These are phyloP conservation scores for Picochlorum sp. DNA, from an alignment of 139 green algal species.

Conservation along the genomic window DNA sequence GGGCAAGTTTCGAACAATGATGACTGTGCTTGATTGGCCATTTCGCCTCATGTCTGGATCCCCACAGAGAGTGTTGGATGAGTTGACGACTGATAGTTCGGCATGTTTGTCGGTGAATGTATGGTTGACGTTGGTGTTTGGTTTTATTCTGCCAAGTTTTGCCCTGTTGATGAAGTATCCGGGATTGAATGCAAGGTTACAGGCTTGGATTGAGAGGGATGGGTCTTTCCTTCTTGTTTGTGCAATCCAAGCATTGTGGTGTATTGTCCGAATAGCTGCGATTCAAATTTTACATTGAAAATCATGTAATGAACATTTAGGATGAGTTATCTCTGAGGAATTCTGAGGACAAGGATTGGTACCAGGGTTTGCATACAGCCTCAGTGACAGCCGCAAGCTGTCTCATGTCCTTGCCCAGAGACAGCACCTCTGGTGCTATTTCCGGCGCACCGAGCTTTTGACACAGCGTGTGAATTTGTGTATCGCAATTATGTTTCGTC, in stretches of 20 bases:
- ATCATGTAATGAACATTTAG: too few relatives aligned
- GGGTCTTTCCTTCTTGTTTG: background rate
- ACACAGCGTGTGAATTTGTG: background rate
- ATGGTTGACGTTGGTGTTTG: conserved; percentile 1
- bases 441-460: background rate
- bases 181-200: background rate
- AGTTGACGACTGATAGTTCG: background rate
- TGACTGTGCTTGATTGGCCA: conserved; percentile 10
- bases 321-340: background rate
- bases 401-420: conserved; percentile 34
- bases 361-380: conserved; percentile 30
- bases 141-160: conserved; percentile 4
- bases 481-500: too few relatives aligned
- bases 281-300: too few relatives aligned
- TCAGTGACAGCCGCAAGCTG: conserved; percentile 35
- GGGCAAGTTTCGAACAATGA: conserved; percentile 5
- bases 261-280: background rate
- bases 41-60: conserved; percentile 8
- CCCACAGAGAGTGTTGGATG: background rate
- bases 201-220: background rate
- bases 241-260: background rate
- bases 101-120: conserved; percentile 2
- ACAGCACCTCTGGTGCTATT: conserved; percentile 30
- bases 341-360: background rate
- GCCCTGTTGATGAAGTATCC: background rate